Evolutionary conservation across 805 yeast genomes (phyloP).

Genomic region (Tetrapisispora nanseiensis): DNA sequence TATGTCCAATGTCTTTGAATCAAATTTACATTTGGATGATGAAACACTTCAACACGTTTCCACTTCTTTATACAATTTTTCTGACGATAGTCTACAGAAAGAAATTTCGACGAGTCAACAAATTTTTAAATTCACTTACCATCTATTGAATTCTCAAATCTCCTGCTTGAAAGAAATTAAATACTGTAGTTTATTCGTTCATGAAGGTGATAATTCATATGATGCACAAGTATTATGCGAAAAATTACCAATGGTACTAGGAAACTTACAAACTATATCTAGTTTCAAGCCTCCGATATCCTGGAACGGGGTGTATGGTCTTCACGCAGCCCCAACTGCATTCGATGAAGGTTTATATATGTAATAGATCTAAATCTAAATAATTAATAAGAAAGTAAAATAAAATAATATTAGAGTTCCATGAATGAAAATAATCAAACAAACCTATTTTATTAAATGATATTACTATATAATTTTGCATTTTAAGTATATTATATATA

Average conservation of each 20-base stretch:
- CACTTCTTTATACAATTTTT: slow-evolving; percentile 16
- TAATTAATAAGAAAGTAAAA: too few relatives aligned
- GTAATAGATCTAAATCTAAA: too few relatives aligned
- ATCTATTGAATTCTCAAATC: slow-evolving; percentile 13
- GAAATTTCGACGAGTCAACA: slow-evolving; percentile 23
- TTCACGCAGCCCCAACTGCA: slow-evolving; percentile 52
- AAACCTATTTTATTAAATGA: not conserved
- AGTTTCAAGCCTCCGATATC: slow-evolving; percentile 52
- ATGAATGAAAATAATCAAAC: not conserved
- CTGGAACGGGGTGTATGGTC: slow-evolving; percentile 83
- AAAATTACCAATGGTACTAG: slow-evolving; percentile 8
- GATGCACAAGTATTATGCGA: slow-evolving; percentile 43
- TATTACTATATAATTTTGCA: not conserved
- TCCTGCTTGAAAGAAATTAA: slow-evolving; percentile 18
- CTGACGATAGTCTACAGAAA: slow-evolving; percentile 17
- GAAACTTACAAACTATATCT: slow-evolving; percentile 13
- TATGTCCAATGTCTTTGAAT: slow-evolving; percentile 16
- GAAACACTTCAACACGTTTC: slow-evolving; percentile 10
- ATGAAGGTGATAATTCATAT: slow-evolving; percentile 80
- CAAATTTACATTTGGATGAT: slow-evolving; percentile 13
- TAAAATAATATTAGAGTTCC: not conserved
- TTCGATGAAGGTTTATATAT: slow-evolving; percentile 64
- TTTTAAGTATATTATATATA: not conserved
- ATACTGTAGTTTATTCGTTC: slow-evolving; percentile 54
- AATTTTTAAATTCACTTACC: slow-evolving; percentile 22